phyloP scores from a whole-genome alignment of 163 green algal genomes.

The Chlorella variabilis region DNA sequence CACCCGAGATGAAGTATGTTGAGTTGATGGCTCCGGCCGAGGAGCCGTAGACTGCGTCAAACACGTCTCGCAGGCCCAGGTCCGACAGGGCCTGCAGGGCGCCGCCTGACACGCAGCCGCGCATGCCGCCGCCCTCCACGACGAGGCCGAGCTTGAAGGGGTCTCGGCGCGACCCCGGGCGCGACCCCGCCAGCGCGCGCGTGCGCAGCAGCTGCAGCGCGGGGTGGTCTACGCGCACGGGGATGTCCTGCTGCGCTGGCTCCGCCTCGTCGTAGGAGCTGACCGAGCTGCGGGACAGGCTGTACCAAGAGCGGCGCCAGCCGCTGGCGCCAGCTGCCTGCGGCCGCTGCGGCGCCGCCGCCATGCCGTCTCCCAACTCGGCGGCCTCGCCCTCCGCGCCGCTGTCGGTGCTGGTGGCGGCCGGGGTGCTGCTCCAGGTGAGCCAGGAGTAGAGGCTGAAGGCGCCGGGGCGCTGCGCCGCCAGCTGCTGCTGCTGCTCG shows the following conservation, averaged over 20 bases:
- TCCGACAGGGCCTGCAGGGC: slow-evolving; percentile 68
- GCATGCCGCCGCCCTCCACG: slow-evolving; percentile 88
- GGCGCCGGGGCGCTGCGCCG: neutral
- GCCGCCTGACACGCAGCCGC: slow-evolving; percentile 66
- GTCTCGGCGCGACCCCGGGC: slow-evolving; percentile 64
- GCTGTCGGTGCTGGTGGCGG: neutral
- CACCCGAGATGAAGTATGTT: slow-evolving; percentile 84
- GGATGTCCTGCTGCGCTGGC: neutral
- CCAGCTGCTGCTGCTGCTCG: no score
- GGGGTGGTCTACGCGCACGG: slow-evolving; percentile 54
- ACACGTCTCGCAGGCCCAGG: slow-evolving; percentile 73
- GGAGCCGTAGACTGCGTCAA: slow-evolving; percentile 90
- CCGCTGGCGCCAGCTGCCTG: neutral
- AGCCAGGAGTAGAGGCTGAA: slow-evolving; percentile 29
- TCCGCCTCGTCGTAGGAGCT: neutral
- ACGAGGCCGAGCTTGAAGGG: slow-evolving; percentile 82
- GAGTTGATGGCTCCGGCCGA: slow-evolving; percentile 90
- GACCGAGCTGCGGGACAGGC: neutral
- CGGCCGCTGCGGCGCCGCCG: neutral
- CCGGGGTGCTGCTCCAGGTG: neutral
- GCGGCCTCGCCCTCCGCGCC: neutral
- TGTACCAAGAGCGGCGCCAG: slow-evolving; percentile 21
- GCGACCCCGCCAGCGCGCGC: slow-evolving; percentile 52
- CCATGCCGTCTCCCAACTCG: slow-evolving; percentile 30
- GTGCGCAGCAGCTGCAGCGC: slow-evolving; percentile 68